Conservation (phyloP, 345 rosid species). For the Camelina laxa region DNA sequence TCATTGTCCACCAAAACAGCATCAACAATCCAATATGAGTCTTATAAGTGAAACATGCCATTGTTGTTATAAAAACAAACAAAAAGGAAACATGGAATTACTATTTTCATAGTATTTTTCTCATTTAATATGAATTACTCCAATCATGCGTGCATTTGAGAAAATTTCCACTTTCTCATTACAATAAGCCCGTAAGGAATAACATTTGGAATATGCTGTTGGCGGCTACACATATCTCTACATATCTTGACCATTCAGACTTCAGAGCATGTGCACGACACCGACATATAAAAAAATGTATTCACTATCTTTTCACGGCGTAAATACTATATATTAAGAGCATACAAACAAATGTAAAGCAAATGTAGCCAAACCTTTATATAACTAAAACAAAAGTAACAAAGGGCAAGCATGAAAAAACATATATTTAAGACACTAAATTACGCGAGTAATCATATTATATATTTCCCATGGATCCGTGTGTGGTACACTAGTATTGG, state of each 20-base stretch:
- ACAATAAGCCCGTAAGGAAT: constrained; percentile 19
- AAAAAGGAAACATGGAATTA: constrained; percentile 12
- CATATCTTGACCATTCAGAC: constrained; percentile 14
- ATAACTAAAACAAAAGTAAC: not conserved
- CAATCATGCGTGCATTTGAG: constrained; percentile 22
- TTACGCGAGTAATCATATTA: not conserved
- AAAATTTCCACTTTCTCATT: constrained; percentile 23
- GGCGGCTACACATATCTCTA: constrained; percentile 2
- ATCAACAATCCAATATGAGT: constrained; percentile 41
- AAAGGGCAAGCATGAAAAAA: not conserved
- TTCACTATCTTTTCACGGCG: constrained; percentile 2
- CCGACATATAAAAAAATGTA: not conserved
- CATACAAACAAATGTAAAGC: constrained; percentile 1
- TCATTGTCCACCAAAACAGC: constrained; percentile 40
- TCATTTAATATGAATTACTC: not conserved
- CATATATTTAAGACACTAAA: not conserved
- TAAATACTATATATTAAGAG: not conserved
- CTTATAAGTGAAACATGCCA: constrained; percentile 39
- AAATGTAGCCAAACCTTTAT: constrained; percentile 1
- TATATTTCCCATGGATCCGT: not conserved
- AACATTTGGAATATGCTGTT: constrained; percentile 30
- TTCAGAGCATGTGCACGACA: constrained; percentile 34
- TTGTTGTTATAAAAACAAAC: constrained; percentile 23
- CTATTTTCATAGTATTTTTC: not conserved
- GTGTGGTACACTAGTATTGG: not conserved